phyloP scores from a whole-genome alignment of 2,329 filamentous ascomycete genomes.

The Pezicula carpinea region DNA sequence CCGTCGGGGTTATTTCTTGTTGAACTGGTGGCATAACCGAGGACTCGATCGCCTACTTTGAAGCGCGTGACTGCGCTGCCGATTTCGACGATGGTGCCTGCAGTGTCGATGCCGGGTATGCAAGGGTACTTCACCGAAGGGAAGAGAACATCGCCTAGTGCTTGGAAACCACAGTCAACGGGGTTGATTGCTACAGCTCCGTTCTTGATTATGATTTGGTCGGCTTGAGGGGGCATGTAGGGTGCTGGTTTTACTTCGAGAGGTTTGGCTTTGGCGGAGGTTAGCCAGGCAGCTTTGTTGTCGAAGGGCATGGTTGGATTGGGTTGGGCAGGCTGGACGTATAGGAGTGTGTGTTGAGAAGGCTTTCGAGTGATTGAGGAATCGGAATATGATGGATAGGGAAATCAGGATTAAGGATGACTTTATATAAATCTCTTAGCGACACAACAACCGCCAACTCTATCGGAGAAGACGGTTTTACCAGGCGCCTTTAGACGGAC shows the following conservation, averaged over 20 bases:
- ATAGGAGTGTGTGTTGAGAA: not conserved
- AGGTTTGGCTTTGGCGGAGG: constrained; percentile 25
- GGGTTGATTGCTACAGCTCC: constrained; percentile 37
- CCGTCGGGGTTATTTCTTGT: constrained; percentile 28
- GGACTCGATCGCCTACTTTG: constrained; percentile 48
- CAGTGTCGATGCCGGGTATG: constrained; percentile 47
- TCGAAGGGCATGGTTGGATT: not conserved
- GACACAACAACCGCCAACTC: not conserved
- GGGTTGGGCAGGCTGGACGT: not conserved
- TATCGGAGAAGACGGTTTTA: too few species aligned
- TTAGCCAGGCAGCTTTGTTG: constrained; percentile 10
- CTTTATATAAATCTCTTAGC: not conserved
- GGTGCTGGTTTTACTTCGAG: constrained; percentile 31
- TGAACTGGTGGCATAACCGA: constrained; percentile 21
- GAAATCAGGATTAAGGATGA: not conserved
- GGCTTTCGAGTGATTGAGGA: not conserved
- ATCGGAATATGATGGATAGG: not conserved
- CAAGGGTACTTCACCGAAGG: constrained; percentile 22
- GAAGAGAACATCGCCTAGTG: constrained; percentile 5
- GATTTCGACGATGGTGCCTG: constrained; percentile 48
- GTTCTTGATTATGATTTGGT: constrained; percentile 36
- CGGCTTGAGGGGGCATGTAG: constrained; percentile 29
- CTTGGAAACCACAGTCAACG: constrained; percentile 27
- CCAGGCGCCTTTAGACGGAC: too few species aligned
- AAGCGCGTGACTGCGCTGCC: constrained; percentile 37